A percentile compares a stretch with the other conserved stretches of the same genome.
Evolutionary conservation across 2,329 filamentous ascomycete species (phyloP).

Genomic region (Phialemoniopsis sp.): DNA sequence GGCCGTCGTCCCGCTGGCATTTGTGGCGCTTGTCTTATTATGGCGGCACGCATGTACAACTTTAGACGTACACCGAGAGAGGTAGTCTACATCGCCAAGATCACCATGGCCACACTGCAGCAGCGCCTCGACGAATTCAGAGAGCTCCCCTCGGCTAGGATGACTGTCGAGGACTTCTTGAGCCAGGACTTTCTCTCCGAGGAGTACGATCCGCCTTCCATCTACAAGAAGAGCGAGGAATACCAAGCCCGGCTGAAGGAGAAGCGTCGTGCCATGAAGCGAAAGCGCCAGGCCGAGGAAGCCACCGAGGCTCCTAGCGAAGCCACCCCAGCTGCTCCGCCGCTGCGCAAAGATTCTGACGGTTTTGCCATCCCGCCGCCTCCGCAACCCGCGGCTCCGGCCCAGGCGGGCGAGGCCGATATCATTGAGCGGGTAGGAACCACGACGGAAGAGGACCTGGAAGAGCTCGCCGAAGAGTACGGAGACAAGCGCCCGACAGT

Average conservation of each 20-base stretch:
- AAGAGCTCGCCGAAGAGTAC: constrained; percentile 6
- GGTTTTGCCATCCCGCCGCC: constrained; percentile 62
- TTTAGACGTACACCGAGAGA: constrained; percentile 89
- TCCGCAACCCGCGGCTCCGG: constrained; percentile 24
- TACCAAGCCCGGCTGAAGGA: constrained; percentile 49
- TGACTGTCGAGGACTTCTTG: constrained; percentile 81
- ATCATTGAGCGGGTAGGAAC: no score
- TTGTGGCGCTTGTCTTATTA: constrained; percentile 88
- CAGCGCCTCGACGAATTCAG: constrained; percentile 91
- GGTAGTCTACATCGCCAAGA: constrained; percentile 97
- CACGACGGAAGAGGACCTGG: constrained; percentile 17
- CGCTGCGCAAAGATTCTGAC: constrained; percentile 47
- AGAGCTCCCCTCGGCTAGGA: constrained; percentile 73
- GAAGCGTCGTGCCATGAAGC: constrained; percentile 38
- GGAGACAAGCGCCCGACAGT: constrained; percentile 7
- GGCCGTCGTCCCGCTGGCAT: constrained; percentile 90
- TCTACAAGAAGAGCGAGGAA: constrained; percentile 63
- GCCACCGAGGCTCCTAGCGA: constrained; percentile 21
- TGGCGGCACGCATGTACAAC: constrained; percentile 97
- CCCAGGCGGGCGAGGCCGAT: constrained; percentile 20
- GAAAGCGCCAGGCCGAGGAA: constrained; percentile 35
- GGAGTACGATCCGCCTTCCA: constrained; percentile 75
- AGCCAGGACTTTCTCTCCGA: constrained; percentile 51
- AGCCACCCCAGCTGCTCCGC: constrained; percentile 2
- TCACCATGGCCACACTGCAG: constrained; percentile 88